Conservation (phyloP, 805 yeast genomes). For the Zygotorulaspora danielsina region DNA sequence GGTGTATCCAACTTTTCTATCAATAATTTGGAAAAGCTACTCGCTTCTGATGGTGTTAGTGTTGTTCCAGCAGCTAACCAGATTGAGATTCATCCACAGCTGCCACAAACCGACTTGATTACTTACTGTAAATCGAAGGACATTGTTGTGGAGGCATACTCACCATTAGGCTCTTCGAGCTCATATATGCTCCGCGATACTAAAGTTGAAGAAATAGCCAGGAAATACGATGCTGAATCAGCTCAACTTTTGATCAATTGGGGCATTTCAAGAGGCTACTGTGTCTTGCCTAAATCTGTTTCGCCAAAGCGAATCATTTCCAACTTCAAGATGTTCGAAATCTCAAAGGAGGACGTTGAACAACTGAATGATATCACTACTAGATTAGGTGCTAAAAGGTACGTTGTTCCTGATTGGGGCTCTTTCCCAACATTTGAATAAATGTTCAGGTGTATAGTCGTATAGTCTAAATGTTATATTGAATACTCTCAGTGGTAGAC, state of each 20-base stretch:
- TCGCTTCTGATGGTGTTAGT: conserved; percentile 44
- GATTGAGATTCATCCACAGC: conserved; percentile 69
- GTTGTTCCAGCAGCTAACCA: conserved; percentile 68
- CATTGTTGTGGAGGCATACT: conserved; percentile 66
- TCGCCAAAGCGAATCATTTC: conserved; percentile 41
- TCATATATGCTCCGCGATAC: conserved; percentile 49
- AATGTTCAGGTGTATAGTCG: too few relatives aligned
- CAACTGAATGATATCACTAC: conserved; percentile 29
- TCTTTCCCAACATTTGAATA: conserved; percentile 22
- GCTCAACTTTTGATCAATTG: conserved; percentile 57
- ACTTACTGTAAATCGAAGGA: conserved; percentile 49
- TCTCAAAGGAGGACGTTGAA: conserved; percentile 37
- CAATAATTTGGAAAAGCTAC: conserved; percentile 46
- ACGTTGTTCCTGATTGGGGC: conserved; percentile 27
- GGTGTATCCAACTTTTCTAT: conserved; percentile 74
- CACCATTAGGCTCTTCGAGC: conserved; percentile 64
- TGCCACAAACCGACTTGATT: conserved; percentile 59
- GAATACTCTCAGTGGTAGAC: too few relatives aligned
- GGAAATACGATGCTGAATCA: conserved; percentile 39
- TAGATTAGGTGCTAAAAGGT: conserved; percentile 32
- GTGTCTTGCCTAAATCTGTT: conserved; percentile 51
- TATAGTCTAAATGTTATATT: too few relatives aligned
- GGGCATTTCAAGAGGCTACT: conserved; percentile 53
- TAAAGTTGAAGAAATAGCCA: conserved; percentile 42
- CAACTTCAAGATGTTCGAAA: conserved; percentile 32